Conservation (phyloP, 768 basidiomycete genomes). For the Suillus plorans region DNA sequence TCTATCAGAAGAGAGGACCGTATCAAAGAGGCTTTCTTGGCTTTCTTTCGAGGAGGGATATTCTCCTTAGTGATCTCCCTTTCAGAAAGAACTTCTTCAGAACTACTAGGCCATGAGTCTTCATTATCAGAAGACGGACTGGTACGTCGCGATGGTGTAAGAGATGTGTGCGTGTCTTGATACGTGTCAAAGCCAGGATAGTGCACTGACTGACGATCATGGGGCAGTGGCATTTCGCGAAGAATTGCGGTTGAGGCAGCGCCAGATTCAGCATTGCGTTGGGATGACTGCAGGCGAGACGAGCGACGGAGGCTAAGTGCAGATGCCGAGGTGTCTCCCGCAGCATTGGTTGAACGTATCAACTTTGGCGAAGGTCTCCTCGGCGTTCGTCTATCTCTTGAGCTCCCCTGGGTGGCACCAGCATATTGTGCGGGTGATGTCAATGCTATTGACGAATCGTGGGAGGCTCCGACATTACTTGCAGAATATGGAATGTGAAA, state of each 20-base stretch:
- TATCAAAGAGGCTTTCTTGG: constrained; percentile 36
- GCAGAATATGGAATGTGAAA: background rate
- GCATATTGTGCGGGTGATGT: background rate
- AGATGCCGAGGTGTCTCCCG: constrained; percentile 7
- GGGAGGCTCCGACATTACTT: constrained; percentile 40
- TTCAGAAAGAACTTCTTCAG: constrained; percentile 21
- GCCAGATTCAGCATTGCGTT: constrained; percentile 13
- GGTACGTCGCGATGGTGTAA: constrained; percentile 6
- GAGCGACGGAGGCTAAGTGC: constrained; percentile 9
- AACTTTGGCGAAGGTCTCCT: constrained; percentile 25
- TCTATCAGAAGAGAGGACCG: background rate
- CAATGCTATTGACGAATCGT: constrained; percentile 25
- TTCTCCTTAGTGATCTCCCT: constrained; percentile 60
- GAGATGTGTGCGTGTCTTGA: constrained; percentile 38
- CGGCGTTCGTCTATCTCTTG: constrained; percentile 12
- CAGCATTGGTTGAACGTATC: constrained; percentile 12
- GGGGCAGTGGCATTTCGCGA: constrained; percentile 41
- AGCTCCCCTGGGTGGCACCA: constrained; percentile 18
- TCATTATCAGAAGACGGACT: constrained; percentile 6
- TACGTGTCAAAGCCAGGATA: constrained; percentile 68
- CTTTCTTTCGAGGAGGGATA: constrained; percentile 44
- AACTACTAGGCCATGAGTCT: background rate
- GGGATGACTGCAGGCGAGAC: constrained; percentile 16
- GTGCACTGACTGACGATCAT: constrained; percentile 57
- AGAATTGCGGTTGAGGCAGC: constrained; percentile 27